Evolutionary conservation across 2,329 filamentous ascomycete genomes (phyloP).

Genomic region (Colletotrichum lupini): DNA sequence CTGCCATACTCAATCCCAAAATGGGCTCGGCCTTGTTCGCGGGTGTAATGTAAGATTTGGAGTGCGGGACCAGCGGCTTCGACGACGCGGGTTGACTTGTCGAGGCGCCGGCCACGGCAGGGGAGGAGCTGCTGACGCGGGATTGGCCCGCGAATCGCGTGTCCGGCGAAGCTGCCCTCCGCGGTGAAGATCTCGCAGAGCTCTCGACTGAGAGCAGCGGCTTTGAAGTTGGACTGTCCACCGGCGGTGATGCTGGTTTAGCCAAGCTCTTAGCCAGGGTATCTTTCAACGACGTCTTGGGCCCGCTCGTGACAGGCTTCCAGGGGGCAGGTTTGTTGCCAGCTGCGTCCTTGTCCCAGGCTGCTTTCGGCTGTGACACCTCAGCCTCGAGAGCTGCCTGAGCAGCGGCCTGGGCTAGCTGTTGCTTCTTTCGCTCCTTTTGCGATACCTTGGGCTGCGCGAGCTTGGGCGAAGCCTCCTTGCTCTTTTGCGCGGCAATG

Average conservation of each 20-base stretch:
- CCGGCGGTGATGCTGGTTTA: slow-evolving; percentile 39
- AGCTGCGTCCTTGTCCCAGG: slow-evolving; percentile 56
- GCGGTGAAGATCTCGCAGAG: slow-evolving; percentile 49
- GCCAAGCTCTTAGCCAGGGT: slow-evolving; percentile 50
- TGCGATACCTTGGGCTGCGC: slow-evolving; percentile 79
- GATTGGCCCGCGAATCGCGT: slow-evolving; percentile 71
- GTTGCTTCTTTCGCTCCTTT: slow-evolving; percentile 88
- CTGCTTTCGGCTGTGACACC: slow-evolving; percentile 47
- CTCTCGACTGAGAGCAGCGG: slow-evolving; percentile 56
- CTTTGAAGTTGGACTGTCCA: slow-evolving; percentile 49
- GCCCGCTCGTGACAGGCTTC: slow-evolving; percentile 66
- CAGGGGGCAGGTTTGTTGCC: slow-evolving; percentile 68
- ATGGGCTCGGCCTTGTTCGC: slow-evolving; percentile 71
- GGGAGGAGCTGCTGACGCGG: slow-evolving; percentile 50
- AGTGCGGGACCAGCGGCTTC: slow-evolving; percentile 66
- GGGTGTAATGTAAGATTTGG: slow-evolving; percentile 68
- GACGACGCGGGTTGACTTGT: slow-evolving; percentile 45
- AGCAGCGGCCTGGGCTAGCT: slow-evolving; percentile 70
- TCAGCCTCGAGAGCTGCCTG: slow-evolving; percentile 53
- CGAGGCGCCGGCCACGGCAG: slow-evolving; percentile 41
- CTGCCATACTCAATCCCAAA: slow-evolving; percentile 80
- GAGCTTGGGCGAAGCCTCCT: slow-evolving; percentile 49
- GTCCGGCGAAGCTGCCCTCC: slow-evolving; percentile 69
- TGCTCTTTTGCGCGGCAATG: slow-evolving; percentile 61
- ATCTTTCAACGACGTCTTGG: slow-evolving; percentile 63